Evolutionary conservation across 257 asterid genomes (phyloP).

Genomic region (Rubia yunnanensis): DNA sequence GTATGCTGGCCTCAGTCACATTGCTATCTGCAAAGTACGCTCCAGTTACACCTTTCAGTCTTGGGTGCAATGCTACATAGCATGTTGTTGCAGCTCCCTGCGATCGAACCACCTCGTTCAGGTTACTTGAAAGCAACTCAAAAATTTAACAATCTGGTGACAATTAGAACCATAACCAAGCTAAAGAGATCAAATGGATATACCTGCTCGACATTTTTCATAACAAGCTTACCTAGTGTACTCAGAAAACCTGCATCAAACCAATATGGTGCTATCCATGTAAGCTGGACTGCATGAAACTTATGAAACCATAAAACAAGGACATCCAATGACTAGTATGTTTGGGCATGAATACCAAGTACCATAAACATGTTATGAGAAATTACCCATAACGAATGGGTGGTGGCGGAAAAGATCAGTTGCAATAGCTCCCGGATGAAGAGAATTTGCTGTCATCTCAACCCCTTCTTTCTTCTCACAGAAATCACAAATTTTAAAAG

Average conservation of each 20-base stretch:
- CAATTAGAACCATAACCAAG: not conserved
- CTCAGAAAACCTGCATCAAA: conserved; percentile 35
- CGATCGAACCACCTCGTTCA: not conserved
- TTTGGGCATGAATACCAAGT: not conserved
- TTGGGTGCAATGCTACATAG: conserved; percentile 34
- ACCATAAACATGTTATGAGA: not conserved
- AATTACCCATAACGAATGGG: conserved; percentile 38
- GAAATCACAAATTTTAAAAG: not conserved
- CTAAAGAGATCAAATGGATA: not conserved
- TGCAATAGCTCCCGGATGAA: conserved; percentile 80
- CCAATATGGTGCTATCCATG: not conserved
- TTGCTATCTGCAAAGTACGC: conserved; percentile 28
- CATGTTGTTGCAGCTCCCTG: conserved; percentile 41
- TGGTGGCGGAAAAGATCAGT: conserved; percentile 62
- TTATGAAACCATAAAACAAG: not conserved
- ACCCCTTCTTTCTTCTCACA: conserved; percentile 58
- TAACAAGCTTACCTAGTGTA: conserved; percentile 46
- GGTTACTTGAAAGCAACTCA: not conserved
- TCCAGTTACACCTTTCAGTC: conserved; percentile 27
- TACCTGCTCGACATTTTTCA: conserved; percentile 69
- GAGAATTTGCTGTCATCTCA: conserved; percentile 66
- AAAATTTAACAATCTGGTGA: not conserved
- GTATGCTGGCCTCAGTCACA: conserved; percentile 19
- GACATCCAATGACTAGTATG: not conserved
- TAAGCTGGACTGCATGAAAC: not conserved